Conservation (phyloP, 257 asterid species). For the Ocimum tenuiflorum region DNA sequence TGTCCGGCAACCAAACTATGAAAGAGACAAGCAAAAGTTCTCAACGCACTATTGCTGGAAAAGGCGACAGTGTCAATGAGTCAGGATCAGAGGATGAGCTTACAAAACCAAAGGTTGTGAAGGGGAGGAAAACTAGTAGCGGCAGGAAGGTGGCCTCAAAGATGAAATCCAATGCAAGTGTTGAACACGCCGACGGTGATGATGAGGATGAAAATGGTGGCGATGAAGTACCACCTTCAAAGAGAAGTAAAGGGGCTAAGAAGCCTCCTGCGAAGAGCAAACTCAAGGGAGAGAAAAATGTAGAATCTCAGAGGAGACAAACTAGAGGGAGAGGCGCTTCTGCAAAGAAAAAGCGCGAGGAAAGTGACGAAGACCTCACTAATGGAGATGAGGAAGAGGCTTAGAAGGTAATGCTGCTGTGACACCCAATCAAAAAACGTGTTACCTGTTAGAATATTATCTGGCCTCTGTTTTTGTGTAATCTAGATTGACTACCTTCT, state of each 20-base stretch:
- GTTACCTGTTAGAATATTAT: too few relatives aligned
- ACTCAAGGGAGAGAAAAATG: slow-evolving; percentile 26
- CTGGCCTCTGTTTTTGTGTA: neutral
- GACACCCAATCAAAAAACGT: too few relatives aligned
- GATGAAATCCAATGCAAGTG: slow-evolving; percentile 28
- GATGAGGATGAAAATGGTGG: slow-evolving; percentile 21
- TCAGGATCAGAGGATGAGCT: slow-evolving; percentile 36
- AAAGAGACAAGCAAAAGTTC: slow-evolving; percentile 38
- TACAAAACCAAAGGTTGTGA: slow-evolving; percentile 18
- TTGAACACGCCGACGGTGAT: slow-evolving; percentile 21
- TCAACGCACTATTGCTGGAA: slow-evolving; percentile 21
- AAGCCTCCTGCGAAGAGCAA: slow-evolving; percentile 34
- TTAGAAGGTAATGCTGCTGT: slow-evolving; percentile 6
- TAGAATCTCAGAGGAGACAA: slow-evolving; percentile 30
- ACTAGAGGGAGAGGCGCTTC: slow-evolving; percentile 34
- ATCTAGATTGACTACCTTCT: neutral
- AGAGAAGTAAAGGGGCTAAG: slow-evolving; percentile 27
- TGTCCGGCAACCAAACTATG: slow-evolving; percentile 50
- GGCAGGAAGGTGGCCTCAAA: slow-evolving; percentile 34
- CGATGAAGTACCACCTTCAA: slow-evolving; percentile 10
- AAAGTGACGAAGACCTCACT: slow-evolving; percentile 33
- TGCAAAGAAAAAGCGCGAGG: slow-evolving; percentile 42
- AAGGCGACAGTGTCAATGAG: slow-evolving; percentile 30
- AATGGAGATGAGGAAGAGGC: slow-evolving; percentile 23
- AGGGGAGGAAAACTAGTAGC: slow-evolving; percentile 28